Conservation (phyloP, 2,329 filamentous ascomycete genomes). For the Cercospora sojina region DNA sequence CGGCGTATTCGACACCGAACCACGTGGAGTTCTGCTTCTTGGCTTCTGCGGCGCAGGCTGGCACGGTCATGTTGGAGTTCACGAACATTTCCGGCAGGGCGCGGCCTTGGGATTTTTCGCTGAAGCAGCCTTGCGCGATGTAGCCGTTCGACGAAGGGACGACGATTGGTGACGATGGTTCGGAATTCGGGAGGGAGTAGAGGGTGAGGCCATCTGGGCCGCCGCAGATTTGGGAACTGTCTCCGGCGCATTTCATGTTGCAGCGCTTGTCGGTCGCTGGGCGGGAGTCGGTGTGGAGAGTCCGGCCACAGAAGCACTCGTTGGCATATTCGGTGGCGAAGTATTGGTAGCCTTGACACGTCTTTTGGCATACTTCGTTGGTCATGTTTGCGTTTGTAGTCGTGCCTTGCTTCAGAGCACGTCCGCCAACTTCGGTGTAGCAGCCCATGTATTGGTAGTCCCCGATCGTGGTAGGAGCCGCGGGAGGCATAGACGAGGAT, state of each 20-base stretch:
- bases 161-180: constrained; percentile 12
- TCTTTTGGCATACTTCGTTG: constrained; percentile 39
- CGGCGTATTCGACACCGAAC: constrained; percentile 39
- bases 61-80: constrained; percentile 28
- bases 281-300: constrained; percentile 1
- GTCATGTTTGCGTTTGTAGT: constrained; percentile 38
- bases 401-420: constrained; percentile 29
- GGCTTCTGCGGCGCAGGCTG: constrained; percentile 29
- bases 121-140: constrained; percentile 33
- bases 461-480: constrained; percentile 14
- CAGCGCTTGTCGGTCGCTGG: constrained; percentile 22
- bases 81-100: constrained; percentile 26
- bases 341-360: constrained; percentile 35
- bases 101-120: constrained; percentile 28
- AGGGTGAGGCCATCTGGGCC: constrained; percentile 15
- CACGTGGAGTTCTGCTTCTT: constrained; percentile 24
- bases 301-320: constrained; percentile 36
- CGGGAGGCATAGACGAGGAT: constrained; percentile 2
- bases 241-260: constrained; percentile 29
- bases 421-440: constrained; percentile 35
- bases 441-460: constrained; percentile 26
- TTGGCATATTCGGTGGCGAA: constrained; percentile 40
- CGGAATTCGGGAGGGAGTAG: constrained; percentile 4
- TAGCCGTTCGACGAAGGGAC: constrained; percentile 23
- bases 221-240: constrained; percentile 30